Percentiles rank a stretch among this genome's conserved stretches.
phyloP scores from a whole-genome alignment of 345 rosid species.

The Eucalyptus decipiens region DNA sequence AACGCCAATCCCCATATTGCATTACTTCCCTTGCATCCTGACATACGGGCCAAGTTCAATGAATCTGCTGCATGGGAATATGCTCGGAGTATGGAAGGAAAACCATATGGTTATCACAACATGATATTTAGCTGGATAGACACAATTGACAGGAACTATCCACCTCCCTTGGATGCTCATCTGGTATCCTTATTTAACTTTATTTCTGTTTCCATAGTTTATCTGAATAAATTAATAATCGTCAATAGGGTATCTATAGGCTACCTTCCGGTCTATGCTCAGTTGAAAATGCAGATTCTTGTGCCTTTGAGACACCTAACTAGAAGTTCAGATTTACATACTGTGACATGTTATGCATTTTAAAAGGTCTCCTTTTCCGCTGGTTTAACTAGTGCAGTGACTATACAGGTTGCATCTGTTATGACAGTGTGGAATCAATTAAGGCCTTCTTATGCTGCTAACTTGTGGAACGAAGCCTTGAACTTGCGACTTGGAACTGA shows the following conservation, averaged over 20 bases:
- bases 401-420: conserved; percentile 82
- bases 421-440: conserved; percentile 93
- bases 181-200: conserved; percentile 31
- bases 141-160: conserved; percentile 73
- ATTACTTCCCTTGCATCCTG: conserved; percentile 89
- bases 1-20: conserved; percentile 90
- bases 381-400: not conserved
- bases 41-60: conserved; percentile 75
- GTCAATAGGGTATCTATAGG: not conserved
- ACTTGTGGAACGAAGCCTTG: conserved; percentile 95
- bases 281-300: not conserved
- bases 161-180: conserved; percentile 95
- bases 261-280: not conserved
- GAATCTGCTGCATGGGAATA: conserved; percentile 99
- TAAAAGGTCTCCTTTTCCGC: not conserved
- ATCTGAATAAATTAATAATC: not conserved
- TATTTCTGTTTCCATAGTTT: not conserved
- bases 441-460: conserved; percentile 90
- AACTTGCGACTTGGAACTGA: conserved; percentile 89
- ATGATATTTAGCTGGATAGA: conserved; percentile 99
- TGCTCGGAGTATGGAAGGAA: conserved; percentile 78
- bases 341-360: not conserved
- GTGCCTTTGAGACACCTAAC: not conserved
- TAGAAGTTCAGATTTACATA: not conserved
- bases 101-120: conserved; percentile 97